These are phyloP conservation scores for Hyparrhenia diplandra DNA, from an alignment of 176 grass and related monocot species.

Conservation along the genomic window DNA sequence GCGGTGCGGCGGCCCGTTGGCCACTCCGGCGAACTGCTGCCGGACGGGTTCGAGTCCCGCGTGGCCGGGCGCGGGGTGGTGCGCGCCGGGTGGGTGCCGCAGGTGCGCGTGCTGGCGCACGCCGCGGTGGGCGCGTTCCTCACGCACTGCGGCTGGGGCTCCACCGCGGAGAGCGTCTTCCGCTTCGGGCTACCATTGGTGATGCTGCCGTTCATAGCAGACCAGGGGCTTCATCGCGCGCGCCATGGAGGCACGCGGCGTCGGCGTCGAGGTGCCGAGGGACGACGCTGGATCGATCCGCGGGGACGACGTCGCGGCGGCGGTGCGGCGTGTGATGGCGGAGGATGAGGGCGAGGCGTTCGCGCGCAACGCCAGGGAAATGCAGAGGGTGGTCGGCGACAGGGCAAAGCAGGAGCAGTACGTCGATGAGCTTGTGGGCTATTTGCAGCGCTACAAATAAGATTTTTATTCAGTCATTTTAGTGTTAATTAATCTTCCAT, in stretches of 20 bases:
- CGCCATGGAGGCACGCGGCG: neutral
- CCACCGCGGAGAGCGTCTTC: conserved; percentile 32
- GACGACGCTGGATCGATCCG: conserved; percentile 14
- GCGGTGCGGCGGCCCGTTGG: neutral
- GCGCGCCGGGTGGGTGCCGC: conserved; percentile 38
- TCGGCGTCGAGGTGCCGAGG: conserved; percentile 30
- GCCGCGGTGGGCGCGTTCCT: conserved; percentile 31
- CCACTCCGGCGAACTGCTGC: neutral
- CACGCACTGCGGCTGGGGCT: conserved; percentile 45
- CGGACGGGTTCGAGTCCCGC: conserved; percentile 14
- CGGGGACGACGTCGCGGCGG: neutral
- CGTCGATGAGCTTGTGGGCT: too few relatives aligned
- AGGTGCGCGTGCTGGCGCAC: conserved; percentile 36
- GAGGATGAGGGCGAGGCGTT: conserved; percentile 20
- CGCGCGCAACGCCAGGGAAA: conserved; percentile 6
- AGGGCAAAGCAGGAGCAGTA: too few relatives aligned
- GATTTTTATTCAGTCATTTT: too few relatives aligned
- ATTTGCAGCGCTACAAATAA: too few relatives aligned
- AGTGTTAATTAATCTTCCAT: too few relatives aligned
- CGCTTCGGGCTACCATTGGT: conserved; percentile 38
- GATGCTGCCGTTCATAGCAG: conserved; percentile 24
- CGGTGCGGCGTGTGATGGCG: conserved; percentile 31
- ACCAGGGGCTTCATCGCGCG: conserved; percentile 33
- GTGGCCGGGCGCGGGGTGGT: neutral
- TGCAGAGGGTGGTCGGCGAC: too few relatives aligned